phyloP scores from a whole-genome alignment of 371 early-diverging fungal genomes.

The Mucor velutinosus region DNA sequence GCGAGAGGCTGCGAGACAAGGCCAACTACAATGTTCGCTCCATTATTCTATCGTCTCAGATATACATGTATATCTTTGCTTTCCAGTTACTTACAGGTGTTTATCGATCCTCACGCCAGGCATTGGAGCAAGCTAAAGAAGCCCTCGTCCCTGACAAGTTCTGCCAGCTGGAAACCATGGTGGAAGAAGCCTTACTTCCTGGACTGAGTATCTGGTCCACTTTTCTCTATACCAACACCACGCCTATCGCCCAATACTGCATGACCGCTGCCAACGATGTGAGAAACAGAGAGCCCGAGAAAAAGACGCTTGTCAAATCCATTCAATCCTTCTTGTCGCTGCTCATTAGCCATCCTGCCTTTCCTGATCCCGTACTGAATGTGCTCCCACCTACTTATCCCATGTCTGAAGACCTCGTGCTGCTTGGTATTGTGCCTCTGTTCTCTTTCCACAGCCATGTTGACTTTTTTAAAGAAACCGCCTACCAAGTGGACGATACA shows the following conservation, averaged over 20 bases:
- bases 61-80: constrained; percentile 30
- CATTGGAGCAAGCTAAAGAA: constrained; percentile 17
- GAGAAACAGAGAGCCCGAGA: constrained; percentile 24
- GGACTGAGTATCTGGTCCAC: constrained; percentile 50
- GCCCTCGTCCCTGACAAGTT: constrained; percentile 13
- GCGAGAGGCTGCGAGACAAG: constrained; percentile 40
- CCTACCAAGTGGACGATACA: constrained; percentile 24
- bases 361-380: constrained; percentile 43
- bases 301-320: constrained; percentile 29
- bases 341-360: constrained; percentile 37
- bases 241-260: constrained; percentile 37
- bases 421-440: constrained; percentile 41
- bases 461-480: constrained; percentile 46
- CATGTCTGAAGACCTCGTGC: constrained; percentile 40
- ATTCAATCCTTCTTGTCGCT: constrained; percentile 39
- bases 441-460: constrained; percentile 35
- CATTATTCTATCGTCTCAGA: constrained; percentile 30
- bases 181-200: constrained; percentile 36
- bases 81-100: constrained; percentile 31
- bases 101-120: constrained; percentile 25
- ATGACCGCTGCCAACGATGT: constrained; percentile 20
- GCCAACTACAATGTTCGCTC: constrained; percentile 28
- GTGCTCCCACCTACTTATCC: constrained; percentile 45
- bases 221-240: constrained; percentile 33
- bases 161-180: constrained; percentile 13